Conservation (phyloP, 208 protist genomes). For the Vickermania spadyakhi region DNA sequence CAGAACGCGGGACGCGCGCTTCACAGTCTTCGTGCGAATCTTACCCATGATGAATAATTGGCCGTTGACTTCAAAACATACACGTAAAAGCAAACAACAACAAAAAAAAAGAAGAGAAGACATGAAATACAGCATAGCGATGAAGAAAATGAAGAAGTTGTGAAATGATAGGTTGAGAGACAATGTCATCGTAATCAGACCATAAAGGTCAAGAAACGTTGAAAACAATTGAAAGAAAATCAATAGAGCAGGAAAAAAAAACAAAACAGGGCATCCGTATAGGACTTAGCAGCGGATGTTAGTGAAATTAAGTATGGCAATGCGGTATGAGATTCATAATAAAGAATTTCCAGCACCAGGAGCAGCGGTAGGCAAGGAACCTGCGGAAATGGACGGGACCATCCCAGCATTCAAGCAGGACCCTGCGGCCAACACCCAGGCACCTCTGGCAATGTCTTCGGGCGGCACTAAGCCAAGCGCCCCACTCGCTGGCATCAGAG, state of each 20-base stretch:
- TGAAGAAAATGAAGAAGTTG: not conserved
- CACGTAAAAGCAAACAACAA: not conserved
- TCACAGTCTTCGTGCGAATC: constrained; percentile 99
- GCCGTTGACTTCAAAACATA: not conserved
- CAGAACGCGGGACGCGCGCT: constrained; percentile 97
- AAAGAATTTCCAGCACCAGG: too few species aligned
- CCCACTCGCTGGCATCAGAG: constrained; percentile 1
- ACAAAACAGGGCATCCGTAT: too few species aligned
- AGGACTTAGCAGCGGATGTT: too few species aligned
- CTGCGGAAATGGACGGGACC: constrained; percentile 8
- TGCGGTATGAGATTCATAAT: too few species aligned
- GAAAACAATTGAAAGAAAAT: too few species aligned
- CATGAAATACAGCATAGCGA: constrained; percentile 3
- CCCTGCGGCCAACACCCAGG: not conserved
- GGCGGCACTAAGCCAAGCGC: not conserved
- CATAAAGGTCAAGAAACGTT: too few species aligned
- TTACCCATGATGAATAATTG: constrained; percentile 90
- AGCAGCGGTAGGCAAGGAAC: constrained; percentile 6
- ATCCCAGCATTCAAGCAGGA: too few species aligned
- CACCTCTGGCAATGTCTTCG: not conserved
- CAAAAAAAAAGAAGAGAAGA: not conserved
- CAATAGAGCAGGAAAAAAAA: too few species aligned
- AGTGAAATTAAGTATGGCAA: too few species aligned
- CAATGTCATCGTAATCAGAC: too few species aligned
- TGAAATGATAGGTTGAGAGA: too few species aligned